Evolutionary conservation across 768 basidiomycete genomes (phyloP).

Genomic region (Naganishia vishniacii): DNA sequence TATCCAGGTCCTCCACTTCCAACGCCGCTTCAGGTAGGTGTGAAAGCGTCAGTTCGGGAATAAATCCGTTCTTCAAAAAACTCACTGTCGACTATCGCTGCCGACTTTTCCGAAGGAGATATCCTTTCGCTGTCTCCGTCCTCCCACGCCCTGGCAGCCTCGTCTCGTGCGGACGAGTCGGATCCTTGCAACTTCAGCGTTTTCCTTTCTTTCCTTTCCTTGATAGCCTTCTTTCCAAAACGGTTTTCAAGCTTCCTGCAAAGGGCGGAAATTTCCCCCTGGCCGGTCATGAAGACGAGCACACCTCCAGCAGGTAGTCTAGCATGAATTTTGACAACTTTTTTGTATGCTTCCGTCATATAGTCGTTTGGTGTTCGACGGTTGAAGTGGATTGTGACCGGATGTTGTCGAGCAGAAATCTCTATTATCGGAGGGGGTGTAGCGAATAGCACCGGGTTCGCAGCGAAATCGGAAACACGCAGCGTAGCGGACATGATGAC

Average conservation of each 20-base stretch:
- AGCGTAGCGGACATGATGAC: constrained; percentile 99
- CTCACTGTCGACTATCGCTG: constrained; percentile 25
- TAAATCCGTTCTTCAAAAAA: neutral
- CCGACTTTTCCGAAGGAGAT: neutral
- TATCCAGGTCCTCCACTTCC: constrained; percentile 50
- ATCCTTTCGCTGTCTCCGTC: constrained; percentile 20
- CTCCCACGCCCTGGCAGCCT: constrained; percentile 26
- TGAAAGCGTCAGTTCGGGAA: neutral
- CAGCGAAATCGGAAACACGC: constrained; percentile 83
- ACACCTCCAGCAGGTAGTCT: constrained; percentile 88
- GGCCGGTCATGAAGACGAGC: constrained; percentile 90
- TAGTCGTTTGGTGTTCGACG: constrained; percentile 81
- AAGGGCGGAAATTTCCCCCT: constrained; percentile 84
- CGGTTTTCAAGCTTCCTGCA: constrained; percentile 73
- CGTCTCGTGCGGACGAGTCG: constrained; percentile 1
- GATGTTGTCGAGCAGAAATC: constrained; percentile 83
- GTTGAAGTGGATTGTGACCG: constrained; percentile 90
- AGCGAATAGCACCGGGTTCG: constrained; percentile 74
- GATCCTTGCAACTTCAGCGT: neutral
- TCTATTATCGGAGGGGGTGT: constrained; percentile 84
- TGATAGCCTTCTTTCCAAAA: constrained; percentile 65
- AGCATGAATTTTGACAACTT: constrained; percentile 84
- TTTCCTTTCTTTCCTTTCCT: constrained; percentile 51
- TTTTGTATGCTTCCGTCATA: constrained; percentile 80
- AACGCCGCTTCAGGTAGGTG: constrained; percentile 37